Percentiles rank a stretch among this genome's conserved stretches.
Evolutionary conservation across 495 filamentous ascomycete genomes (phyloP).

Genomic region (Thermothielavioides terrestris): DNA sequence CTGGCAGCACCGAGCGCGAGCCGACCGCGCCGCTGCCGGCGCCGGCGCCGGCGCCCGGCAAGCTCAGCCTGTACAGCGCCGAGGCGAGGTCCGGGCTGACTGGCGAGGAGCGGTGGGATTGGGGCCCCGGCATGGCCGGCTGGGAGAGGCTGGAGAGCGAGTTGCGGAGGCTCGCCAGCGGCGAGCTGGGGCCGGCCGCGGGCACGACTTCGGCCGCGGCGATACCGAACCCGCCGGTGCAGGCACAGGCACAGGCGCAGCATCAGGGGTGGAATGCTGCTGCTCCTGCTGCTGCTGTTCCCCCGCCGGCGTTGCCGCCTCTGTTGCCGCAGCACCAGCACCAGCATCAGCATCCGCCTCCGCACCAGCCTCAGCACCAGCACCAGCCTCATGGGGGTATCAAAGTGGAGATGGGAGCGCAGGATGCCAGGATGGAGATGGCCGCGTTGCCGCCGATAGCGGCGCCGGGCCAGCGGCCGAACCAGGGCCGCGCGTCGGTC

Average conservation of each 20-base stretch:
- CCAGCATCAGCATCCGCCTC: conserved; percentile 11
- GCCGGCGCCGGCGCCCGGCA: background rate
- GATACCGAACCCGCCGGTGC: background rate
- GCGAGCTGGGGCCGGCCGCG: background rate
- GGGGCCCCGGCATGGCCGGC: conserved; percentile 7
- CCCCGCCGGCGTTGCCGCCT: conserved; percentile 1
- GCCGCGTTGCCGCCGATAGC: conserved; percentile 2
- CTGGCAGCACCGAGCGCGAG: conserved; percentile 51
- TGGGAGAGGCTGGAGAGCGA: conserved; percentile 23
- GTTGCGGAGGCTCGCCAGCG: conserved; percentile 17
- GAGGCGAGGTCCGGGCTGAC: conserved; percentile 21
- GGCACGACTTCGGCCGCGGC: conserved; percentile 1
- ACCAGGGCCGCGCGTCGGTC: conserved; percentile 2
- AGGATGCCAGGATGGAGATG: conserved; percentile 9
- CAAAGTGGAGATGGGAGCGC: conserved; percentile 31
- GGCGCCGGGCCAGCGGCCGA: background rate
- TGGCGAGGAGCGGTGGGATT: conserved; percentile 21
- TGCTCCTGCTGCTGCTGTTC: background rate
- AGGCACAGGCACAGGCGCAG: background rate
- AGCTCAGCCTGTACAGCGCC: conserved; percentile 13
- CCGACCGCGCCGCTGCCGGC: conserved; percentile 5
- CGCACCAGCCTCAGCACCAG: conserved; percentile 16
- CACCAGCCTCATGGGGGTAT: conserved; percentile 6
- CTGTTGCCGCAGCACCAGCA: conserved; percentile 7
- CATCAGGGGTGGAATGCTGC: conserved; percentile 4